phyloP scores from a whole-genome alignment of 345 rosid species.

The Erucastrum elatum region DNA sequence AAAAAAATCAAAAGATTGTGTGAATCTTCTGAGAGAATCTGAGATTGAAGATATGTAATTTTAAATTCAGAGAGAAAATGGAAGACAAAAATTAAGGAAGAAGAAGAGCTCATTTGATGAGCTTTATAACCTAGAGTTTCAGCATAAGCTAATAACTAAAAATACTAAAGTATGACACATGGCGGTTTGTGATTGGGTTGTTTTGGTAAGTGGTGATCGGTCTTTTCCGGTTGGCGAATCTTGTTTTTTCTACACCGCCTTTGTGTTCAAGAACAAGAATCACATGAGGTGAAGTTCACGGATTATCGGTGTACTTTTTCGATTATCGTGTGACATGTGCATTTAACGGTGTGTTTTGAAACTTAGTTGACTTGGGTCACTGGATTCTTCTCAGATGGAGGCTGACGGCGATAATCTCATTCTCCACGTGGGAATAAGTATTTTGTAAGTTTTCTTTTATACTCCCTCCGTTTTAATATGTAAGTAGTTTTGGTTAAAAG shows the following conservation, averaged over 20 bases:
- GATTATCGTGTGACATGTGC: conserved; percentile 14
- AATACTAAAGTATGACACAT: conserved; percentile 8
- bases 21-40: conserved; percentile 18
- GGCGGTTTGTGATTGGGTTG: neutral
- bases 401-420: conserved; percentile 32
- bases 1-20: conserved; percentile 2
- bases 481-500: no score
- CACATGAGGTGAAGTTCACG: conserved; percentile 17
- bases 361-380: conserved; percentile 33
- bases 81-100: conserved; percentile 8
- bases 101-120: conserved; percentile 10
- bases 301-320: neutral
- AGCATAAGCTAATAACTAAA: conserved; percentile 8
- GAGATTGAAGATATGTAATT: neutral
- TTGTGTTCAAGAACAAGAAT: neutral
- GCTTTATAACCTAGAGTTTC: conserved; percentile 15
- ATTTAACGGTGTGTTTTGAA: conserved; percentile 19
- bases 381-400: conserved; percentile 16
- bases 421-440: conserved; percentile 29
- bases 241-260: conserved; percentile 16
- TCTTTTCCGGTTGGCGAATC: conserved; percentile 34
- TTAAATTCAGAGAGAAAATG: neutral
- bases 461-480: no score
- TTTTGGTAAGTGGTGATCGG: conserved; percentile 30
- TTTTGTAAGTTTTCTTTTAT: neutral